Conservation (phyloP, 2,329 filamentous ascomycete genomes). For the Didymellaceae sp. region DNA sequence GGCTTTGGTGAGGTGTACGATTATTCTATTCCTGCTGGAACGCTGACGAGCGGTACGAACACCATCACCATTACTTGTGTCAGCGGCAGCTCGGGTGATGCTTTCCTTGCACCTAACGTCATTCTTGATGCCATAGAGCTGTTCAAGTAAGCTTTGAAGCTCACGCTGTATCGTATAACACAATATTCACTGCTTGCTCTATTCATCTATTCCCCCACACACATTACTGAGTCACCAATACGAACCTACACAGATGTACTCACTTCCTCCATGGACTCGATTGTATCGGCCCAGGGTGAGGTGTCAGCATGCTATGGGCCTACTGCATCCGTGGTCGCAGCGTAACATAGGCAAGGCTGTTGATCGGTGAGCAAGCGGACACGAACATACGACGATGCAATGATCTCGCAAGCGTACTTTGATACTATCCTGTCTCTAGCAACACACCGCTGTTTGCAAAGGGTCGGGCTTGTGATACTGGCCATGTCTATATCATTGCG, state of each 20-base stretch:
- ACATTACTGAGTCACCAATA: background rate
- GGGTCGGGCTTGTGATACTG: background rate
- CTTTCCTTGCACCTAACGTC: conserved; percentile 65
- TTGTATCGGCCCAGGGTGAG: no score
- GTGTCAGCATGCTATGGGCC: background rate
- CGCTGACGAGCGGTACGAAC: conserved; percentile 65
- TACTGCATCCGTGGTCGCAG: no score
- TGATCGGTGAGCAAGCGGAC: conserved; percentile 10
- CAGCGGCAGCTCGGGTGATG: conserved; percentile 64
- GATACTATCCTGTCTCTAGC: no score
- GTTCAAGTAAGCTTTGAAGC: conserved; percentile 26
- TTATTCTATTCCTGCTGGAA: conserved; percentile 65
- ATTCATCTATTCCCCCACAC: background rate
- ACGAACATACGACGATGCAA: no score
- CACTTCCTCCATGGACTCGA: no score
- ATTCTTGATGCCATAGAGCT: conserved; percentile 47
- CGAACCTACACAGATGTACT: background rate
- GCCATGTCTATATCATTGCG: background rate
- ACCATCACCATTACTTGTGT: conserved; percentile 66
- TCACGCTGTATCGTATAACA: background rate
- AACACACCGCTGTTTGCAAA: conserved; percentile 2
- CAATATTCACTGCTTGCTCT: background rate
- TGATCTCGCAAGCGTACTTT: no score
- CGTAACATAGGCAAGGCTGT: background rate
- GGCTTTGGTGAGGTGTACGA: conserved; percentile 70